phyloP scores from a whole-genome alignment of 306 rosid genomes.

The Hippophae gyantsensis region DNA sequence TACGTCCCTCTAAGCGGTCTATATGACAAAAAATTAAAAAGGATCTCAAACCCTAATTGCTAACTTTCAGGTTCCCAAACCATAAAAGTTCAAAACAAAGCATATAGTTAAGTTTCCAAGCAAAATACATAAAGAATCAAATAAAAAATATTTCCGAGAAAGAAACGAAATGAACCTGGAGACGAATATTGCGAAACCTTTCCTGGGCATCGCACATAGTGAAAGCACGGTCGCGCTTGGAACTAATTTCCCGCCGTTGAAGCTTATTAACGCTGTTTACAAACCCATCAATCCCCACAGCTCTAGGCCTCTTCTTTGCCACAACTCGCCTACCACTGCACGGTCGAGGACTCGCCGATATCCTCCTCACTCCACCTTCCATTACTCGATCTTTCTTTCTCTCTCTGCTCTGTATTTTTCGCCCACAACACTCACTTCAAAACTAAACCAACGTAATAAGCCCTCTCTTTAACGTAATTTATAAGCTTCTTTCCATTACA shows the following conservation, averaged over 20 bases:
- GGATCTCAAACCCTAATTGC: too few species aligned
- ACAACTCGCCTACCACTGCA: constrained; percentile 50
- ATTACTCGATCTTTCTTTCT: constrained; percentile 12
- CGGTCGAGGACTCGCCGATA: constrained; percentile 56
- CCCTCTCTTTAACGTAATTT: constrained; percentile 1
- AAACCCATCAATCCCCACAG: constrained; percentile 31
- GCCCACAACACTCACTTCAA: constrained; percentile 4
- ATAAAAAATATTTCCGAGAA: background rate
- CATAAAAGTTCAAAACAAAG: too few species aligned
- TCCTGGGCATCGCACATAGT: constrained; percentile 62
- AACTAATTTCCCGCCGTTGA: constrained; percentile 65
- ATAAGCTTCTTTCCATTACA: background rate
- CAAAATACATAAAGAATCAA: too few species aligned
- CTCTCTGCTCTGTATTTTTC: background rate
- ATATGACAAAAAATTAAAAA: too few species aligned
- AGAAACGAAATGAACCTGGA: constrained; percentile 28
- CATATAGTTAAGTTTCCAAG: too few species aligned
- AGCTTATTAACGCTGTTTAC: constrained; percentile 60
- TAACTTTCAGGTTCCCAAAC: too few species aligned
- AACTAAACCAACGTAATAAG: background rate
- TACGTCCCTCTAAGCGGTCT: too few species aligned
- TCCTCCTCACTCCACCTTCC: constrained; percentile 70
- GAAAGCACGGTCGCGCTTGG: constrained; percentile 71
- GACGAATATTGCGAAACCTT: constrained; percentile 71
- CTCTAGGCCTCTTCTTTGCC: constrained; percentile 51